Base-by-base conservation (phyloP, 169 alveolate species). In the Eimeria necatrix region DNA sequence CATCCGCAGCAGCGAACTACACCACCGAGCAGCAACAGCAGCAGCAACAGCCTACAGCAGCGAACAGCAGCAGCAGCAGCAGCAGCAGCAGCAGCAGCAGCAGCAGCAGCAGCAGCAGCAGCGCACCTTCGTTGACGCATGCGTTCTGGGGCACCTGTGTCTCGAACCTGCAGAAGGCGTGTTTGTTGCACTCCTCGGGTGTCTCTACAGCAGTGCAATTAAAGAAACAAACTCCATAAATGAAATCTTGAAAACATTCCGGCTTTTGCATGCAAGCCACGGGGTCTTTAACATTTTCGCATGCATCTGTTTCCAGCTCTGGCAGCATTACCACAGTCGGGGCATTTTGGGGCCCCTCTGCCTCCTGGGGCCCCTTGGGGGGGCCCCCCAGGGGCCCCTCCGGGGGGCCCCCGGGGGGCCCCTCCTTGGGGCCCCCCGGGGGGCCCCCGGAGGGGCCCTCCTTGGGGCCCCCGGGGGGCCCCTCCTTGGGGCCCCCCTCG, bases 71-170 rank as follows among this genome's bases (percentile, higher is more conserved):
- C 73, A 61, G 73, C 73, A 7, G 73, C 73, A 61, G 73, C 73
- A 61, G 73, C 7, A 14, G n/a, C n/a, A 61, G 22, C 73, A 61
- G n/a, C 73, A 4, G 85, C 60, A 74, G 85, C 85, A 32, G 56
- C 52, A 4, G 85, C 85, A 26, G 85, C 26, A 32, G 85, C 26
- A 41, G 26, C 85, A 74, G 56, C 53, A 74, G 52, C 46, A 2
- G 52, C 94, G 46, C 48, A 61, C 93, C 93, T 32, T 86, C 74
- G 68, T 86, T 86, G 84, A 86, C 83, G 93, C 93, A 86, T 32
- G 93, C 80, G 51, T 86, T 24, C 12, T 64, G 60, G 9, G 93
- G 93, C 41, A 86, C 52, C 18, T 56, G 46, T 18, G 9, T 32
- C 73, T 86, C 93, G 26, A 56, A 86, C 7, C 93, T 14, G 83